Evolutionary conservation across 2,329 filamentous ascomycete genomes (phyloP).

Genomic region (Pyrenophora seminiperda): DNA sequence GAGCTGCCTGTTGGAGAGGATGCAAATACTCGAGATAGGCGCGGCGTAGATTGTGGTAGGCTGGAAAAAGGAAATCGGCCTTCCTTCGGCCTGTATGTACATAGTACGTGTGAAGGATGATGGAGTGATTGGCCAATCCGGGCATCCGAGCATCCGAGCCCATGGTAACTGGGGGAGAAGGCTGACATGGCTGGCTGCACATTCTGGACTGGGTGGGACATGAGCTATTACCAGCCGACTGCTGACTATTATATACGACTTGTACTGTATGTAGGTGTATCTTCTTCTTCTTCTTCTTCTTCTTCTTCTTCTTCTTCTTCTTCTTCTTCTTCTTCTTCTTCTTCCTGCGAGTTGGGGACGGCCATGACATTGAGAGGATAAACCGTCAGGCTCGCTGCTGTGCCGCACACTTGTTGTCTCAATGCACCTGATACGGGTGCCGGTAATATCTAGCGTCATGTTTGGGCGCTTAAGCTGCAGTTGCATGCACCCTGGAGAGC

Average conservation of each 20-base stretch:
- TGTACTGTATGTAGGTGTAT: too few relatives aligned
- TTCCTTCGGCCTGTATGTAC: not conserved
- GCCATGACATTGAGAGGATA: not conserved
- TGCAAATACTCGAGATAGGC: not conserved
- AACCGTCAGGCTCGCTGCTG: slow-evolving; percentile 22
- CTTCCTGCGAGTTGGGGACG: not conserved
- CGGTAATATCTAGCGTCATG: slow-evolving; percentile 12
- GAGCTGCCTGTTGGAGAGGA: slow-evolving; percentile 5
- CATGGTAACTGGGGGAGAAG: slow-evolving; percentile 20
- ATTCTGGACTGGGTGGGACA: slow-evolving; percentile 19
- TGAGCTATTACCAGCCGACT: slow-evolving; percentile 14
- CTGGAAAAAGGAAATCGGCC: not conserved
- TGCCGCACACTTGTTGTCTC: slow-evolving; percentile 23
- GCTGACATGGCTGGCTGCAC: slow-evolving; percentile 7
- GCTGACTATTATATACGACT: too few relatives aligned
- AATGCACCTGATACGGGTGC: slow-evolving; percentile 23
- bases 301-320: not conserved
- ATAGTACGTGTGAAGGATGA: not conserved
- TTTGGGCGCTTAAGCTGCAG: slow-evolving; percentile 23
- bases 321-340: not conserved
- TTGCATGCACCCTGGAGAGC: slow-evolving; percentile 16
- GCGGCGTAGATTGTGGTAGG: slow-evolving; percentile 8
- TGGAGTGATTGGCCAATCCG: slow-evolving; percentile 10
- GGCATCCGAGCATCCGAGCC: slow-evolving; percentile 21
- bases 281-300: too few relatives aligned